Base-by-base conservation (phyloP, 2,329 filamentous ascomycete genomes). In the Colletotrichum tofieldiae region DNA sequence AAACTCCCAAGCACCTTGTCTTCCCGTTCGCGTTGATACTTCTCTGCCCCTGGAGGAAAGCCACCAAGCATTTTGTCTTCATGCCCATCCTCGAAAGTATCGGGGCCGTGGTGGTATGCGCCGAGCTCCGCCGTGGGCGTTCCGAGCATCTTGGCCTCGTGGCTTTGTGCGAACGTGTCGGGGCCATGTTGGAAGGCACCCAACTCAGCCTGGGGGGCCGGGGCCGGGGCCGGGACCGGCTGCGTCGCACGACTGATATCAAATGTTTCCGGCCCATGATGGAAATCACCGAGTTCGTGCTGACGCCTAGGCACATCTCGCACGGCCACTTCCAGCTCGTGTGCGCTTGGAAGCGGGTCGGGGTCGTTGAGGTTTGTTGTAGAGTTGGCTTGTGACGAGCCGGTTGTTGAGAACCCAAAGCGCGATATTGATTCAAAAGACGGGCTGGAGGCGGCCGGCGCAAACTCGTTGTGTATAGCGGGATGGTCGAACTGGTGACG, bases 401-500 rank as follows among this genome's bases (percentile, higher is more conserved):
- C 65, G 26, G 39, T 18, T 39, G 49, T 58, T 20, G 58, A 59
- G 45, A 62, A 49, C 20, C 43, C 59, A 23, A 62, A 39, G 32
- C 29, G 59, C n/a, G 59, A 39, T 35, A 23, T 45, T 35, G 58
- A 54, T n/a, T 65, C 67, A 45, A 49, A 39, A 5, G 56, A 62
- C 7, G 65, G 39, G 39, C 47, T 62, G 20, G 69, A 26, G 18
- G 65, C 43, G 14, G 35, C 68, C 14, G 69, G 69, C 26, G 65
- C 69, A 39, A 72, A 72, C 29, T 72, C 69, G 59, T 49, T 63
- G 5, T 47, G 51, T 9, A 67, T 61, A 12, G n/a, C 49, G 12
- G 69, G 69, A 23, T 72, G 69, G 1, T 72, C 69, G 26, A 69
- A 72, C 45, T 72, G 69, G 39, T 72, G 69, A 43, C 65, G 69